Conservation (phyloP, 768 basidiomycete species). For the Butyriboletus loyo region DNA sequence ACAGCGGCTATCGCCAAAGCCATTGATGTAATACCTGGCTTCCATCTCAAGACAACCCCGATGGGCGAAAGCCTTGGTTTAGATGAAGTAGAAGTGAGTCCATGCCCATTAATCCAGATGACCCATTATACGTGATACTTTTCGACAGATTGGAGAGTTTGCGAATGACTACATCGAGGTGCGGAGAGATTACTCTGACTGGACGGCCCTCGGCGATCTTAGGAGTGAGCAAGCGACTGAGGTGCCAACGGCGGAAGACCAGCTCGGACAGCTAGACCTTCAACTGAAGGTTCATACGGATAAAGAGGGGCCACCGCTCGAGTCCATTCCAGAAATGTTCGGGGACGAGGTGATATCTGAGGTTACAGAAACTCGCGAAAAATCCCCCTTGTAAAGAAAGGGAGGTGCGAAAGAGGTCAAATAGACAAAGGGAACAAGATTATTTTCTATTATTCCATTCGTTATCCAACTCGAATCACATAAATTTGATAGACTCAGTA, state of each 20-base stretch:
- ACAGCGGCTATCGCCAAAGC: constrained; percentile 60
- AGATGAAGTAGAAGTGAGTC: constrained; percentile 67
- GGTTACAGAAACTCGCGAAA: background rate
- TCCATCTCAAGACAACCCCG: constrained; percentile 49
- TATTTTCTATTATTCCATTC: background rate
- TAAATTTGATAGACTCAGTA: background rate
- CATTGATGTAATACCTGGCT: constrained; percentile 56
- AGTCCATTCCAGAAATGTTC: constrained; percentile 16
- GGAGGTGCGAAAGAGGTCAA: background rate
- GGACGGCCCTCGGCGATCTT: constrained; percentile 33
- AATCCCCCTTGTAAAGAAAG: background rate
- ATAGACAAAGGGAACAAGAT: background rate
- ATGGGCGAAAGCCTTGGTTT: constrained; percentile 62
- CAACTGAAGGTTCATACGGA: background rate
- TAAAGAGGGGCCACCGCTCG: constrained; percentile 16
- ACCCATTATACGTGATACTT: background rate
- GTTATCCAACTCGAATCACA: background rate
- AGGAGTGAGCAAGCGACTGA: constrained; percentile 6
- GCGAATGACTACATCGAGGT: constrained; percentile 69
- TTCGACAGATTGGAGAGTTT: constrained; percentile 59
- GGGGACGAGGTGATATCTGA: background rate
- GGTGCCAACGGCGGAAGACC: constrained; percentile 25
- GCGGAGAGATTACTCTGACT: constrained; percentile 61
- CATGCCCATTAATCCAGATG: background rate
- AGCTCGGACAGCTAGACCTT: constrained; percentile 37